These are phyloP conservation scores for Gossypium davidsonii DNA, from an alignment of 441 rosid genomes.

Conservation along the genomic window DNA sequence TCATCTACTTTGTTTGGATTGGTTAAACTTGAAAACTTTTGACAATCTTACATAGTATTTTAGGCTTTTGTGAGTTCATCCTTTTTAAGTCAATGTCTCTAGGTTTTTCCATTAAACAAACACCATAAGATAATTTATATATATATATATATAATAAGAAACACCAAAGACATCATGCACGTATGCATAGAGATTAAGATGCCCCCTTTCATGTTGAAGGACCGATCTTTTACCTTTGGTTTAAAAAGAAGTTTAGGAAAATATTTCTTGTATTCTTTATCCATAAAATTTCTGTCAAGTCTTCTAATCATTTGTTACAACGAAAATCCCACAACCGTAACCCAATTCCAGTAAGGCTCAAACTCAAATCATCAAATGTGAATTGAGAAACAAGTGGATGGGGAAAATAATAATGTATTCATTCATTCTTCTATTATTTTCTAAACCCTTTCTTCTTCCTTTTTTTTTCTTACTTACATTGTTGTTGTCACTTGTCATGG, in stretches of 20 bases:
- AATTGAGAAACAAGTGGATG: not conserved
- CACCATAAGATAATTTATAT: too few species aligned
- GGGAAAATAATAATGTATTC: not conserved
- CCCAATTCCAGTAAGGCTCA: not conserved
- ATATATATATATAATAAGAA: too few species aligned
- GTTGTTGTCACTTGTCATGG: conserved; percentile 18
- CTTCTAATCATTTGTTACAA: not conserved
- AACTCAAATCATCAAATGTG: not conserved
- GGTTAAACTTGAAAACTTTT: too few species aligned
- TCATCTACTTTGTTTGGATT: too few species aligned
- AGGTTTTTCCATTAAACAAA: too few species aligned
- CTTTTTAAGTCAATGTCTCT: too few species aligned
- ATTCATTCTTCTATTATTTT: conserved; percentile 7
- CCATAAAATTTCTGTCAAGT: too few species aligned
- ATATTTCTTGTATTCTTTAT: not conserved
- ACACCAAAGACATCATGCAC: too few species aligned
- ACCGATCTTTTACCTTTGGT: not conserved
- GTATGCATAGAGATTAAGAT: too few species aligned
- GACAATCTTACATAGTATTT: too few species aligned
- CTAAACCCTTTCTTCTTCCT: not conserved
- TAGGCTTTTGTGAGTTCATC: too few species aligned
- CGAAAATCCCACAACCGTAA: not conserved
- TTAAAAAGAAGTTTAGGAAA: not conserved
- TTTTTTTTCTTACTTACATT: conserved; percentile 21
- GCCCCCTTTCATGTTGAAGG: not conserved